A percentile compares a stretch with the other conserved stretches of the same genome.
phyloP scores from a whole-genome alignment of 176 grass and related monocot species.

The Musa schizocarpa region DNA sequence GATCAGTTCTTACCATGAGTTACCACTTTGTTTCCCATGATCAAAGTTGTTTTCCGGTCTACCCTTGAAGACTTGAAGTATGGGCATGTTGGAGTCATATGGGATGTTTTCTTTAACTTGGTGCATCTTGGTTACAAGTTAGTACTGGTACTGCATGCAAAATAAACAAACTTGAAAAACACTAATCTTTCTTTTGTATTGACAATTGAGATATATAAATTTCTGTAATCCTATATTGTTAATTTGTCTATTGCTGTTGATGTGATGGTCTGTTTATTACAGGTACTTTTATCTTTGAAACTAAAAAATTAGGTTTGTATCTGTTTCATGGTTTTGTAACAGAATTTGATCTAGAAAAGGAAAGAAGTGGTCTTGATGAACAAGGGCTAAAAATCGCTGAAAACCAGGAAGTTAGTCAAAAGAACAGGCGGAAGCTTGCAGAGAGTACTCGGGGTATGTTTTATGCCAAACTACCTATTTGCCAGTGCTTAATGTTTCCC shows the following conservation, averaged over 20 bases:
- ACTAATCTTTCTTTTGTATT: background rate
- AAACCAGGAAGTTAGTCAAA: constrained; percentile 97
- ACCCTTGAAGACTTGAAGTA: background rate
- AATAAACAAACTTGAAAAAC: background rate
- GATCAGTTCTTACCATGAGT: background rate
- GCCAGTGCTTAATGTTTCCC: background rate
- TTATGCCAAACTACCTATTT: background rate
- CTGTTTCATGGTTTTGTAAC: background rate
- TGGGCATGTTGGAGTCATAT: background rate
- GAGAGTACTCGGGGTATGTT: constrained; percentile 63
- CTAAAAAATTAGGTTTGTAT: background rate
- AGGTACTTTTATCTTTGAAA: background rate
- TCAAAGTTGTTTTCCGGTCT: background rate
- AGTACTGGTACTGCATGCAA: background rate
- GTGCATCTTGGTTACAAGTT: background rate
- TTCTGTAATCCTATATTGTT: background rate
- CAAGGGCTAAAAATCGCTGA: constrained; percentile 95
- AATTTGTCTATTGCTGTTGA: background rate
- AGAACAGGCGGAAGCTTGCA: constrained; percentile 91
- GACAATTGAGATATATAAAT: background rate
- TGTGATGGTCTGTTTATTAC: too few relatives aligned
- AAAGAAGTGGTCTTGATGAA: constrained; percentile 92
- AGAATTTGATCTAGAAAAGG: constrained; percentile 99
- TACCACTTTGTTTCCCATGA: background rate
- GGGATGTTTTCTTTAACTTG: background rate